phyloP scores from a whole-genome alignment of 2,329 filamentous ascomycete genomes.

The Ascocoryne sarcoides region DNA sequence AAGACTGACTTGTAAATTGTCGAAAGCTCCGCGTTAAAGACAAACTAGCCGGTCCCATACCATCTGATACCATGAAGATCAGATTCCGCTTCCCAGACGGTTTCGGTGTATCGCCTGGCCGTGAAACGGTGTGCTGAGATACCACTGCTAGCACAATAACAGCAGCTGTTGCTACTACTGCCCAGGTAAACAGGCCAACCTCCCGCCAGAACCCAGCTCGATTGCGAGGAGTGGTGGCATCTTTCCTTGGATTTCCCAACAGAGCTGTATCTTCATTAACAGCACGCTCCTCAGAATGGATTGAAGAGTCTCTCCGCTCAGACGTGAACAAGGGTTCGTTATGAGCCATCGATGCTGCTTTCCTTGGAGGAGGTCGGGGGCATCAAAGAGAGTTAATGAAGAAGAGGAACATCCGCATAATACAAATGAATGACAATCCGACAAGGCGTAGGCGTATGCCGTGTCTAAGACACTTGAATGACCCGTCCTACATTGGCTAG shows the following conservation, averaged over 20 bases:
- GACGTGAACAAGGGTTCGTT: conserved; percentile 25
- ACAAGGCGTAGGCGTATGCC: background rate
- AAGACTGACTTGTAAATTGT: conserved; percentile 51
- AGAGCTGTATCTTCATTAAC: conserved; percentile 36
- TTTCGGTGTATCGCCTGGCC: conserved; percentile 11
- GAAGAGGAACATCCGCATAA: background rate
- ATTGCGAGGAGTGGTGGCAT: conserved; percentile 18
- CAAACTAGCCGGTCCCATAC: conserved; percentile 92
- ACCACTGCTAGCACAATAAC: conserved; percentile 76
- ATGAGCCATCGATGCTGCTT: conserved; percentile 14
- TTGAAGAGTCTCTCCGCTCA: conserved; percentile 42
- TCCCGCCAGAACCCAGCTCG: conserved; percentile 60
- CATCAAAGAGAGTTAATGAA: background rate
- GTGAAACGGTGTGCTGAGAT: conserved; percentile 52
- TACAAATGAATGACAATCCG: background rate
- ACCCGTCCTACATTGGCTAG: background rate
- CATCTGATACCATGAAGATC: conserved; percentile 98
- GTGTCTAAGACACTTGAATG: conserved; percentile 7
- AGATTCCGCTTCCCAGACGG: conserved; percentile 73
- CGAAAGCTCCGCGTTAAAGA: conserved; percentile 79
- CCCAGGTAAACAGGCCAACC: conserved; percentile 71
- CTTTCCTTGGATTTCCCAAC: conserved; percentile 25
- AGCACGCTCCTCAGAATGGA: conserved; percentile 44
- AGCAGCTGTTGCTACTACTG: conserved; percentile 66
- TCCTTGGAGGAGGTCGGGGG: too few relatives aligned